A percentile compares a stretch with the other conserved stretches of the same genome.
These are phyloP conservation scores for Solanum ossicruentum DNA, from an alignment of 257 asterid species.

Conservation along the genomic window DNA sequence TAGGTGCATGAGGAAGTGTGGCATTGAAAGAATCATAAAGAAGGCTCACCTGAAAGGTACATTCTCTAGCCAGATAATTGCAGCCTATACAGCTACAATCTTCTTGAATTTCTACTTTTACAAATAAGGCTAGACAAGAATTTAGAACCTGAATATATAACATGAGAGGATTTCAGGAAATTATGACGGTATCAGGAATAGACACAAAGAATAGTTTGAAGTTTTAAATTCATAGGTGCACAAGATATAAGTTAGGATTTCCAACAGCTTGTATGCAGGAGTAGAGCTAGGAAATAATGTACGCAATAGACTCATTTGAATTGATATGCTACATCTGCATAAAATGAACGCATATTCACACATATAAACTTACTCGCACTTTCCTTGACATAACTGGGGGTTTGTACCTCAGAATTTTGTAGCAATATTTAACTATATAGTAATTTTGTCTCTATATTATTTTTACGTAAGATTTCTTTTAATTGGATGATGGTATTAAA, in stretches of 20 bases:
- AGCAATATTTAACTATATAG: neutral
- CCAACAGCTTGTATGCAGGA: neutral
- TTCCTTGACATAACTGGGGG: neutral
- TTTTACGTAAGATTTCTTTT: neutral
- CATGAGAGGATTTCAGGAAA: neutral
- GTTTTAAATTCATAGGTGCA: neutral
- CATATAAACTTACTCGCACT: neutral
- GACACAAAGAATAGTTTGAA: neutral
- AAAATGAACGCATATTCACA: neutral
- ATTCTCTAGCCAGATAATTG: neutral
- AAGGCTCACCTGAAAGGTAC: neutral
- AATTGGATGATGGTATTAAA: neutral
- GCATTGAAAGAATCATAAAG: neutral
- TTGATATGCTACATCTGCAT: neutral
- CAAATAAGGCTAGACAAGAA: neutral
- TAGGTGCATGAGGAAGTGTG: neutral
- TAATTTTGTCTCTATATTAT: neutral
- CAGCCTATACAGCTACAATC: neutral
- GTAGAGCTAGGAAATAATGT: neutral
- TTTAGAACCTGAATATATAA: neutral
- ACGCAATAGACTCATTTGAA: neutral
- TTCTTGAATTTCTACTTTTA: neutral
- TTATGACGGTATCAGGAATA: neutral
- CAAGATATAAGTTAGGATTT: neutral
- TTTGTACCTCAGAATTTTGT: neutral